phyloP scores from a whole-genome alignment of 139 green algal genomes.

The Monoraphidium neglectum region DNA sequence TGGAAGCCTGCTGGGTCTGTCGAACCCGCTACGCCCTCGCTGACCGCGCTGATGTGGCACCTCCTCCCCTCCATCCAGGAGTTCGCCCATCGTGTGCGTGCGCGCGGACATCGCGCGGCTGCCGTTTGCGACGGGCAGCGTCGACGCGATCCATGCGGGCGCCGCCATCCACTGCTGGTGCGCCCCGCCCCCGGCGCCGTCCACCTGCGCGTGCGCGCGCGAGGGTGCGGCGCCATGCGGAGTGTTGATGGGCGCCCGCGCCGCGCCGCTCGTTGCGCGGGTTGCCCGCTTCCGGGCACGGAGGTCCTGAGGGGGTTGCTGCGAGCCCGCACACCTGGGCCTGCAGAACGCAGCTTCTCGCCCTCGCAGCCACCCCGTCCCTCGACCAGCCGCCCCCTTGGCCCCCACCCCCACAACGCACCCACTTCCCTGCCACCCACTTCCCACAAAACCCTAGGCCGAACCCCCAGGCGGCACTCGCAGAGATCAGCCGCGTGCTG shows the following conservation, averaged over 20 bases:
- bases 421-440: not conserved
- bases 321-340: too few species aligned
- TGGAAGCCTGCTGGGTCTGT: not conserved
- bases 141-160: constrained; percentile 93
- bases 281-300: too few species aligned
- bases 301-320: too few species aligned
- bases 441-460: too few species aligned
- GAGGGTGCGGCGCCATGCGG: too few species aligned
- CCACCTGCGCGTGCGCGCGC: too few species aligned
- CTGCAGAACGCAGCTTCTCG: too few species aligned
- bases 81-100: constrained; percentile 66
- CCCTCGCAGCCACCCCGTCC: too few species aligned
- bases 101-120: constrained; percentile 87
- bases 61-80: not conserved
- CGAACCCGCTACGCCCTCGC: not conserved
- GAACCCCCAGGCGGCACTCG: constrained; percentile 56
- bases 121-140: constrained; percentile 81
- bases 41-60: not conserved
- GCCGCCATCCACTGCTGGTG: constrained; percentile 97
- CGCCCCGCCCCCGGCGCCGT: too few species aligned
- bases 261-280: too few species aligned
- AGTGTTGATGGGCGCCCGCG: too few species aligned
- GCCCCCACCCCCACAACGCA: not conserved
- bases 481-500: constrained; percentile 92
- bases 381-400: not conserved